Conservation (phyloP, 352 stramenopile genomes). For the Blastocystis sp. region DNA sequence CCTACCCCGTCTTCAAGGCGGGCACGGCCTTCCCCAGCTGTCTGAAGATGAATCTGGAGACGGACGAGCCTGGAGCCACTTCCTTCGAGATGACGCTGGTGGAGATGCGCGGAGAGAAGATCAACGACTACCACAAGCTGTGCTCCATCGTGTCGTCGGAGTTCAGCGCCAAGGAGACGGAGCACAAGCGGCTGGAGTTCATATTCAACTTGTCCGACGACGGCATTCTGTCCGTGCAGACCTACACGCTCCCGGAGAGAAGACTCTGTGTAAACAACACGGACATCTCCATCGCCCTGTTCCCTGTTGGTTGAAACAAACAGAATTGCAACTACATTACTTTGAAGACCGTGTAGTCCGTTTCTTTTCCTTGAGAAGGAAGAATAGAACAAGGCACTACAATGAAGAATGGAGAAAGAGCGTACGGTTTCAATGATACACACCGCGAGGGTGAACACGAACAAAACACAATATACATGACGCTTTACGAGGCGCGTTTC, state of each 20-base stretch:
- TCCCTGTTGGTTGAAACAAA: background rate
- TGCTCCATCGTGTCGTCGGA: background rate
- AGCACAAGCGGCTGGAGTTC: background rate
- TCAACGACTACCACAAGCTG: background rate
- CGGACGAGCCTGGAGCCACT: background rate
- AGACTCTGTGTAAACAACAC: background rate
- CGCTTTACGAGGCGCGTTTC: background rate
- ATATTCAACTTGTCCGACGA: background rate
- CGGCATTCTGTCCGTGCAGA: background rate
- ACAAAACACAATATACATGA: background rate
- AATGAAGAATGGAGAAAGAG: background rate
- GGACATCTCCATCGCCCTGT: background rate
- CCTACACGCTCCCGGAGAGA: conserved; percentile 2
- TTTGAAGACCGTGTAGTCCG: background rate
- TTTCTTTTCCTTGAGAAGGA: background rate
- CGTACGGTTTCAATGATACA: background rate
- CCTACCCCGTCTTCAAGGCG: background rate
- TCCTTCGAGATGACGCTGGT: conserved; percentile 13
- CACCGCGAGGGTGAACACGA: background rate
- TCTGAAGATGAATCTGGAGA: background rate
- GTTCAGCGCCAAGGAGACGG: background rate
- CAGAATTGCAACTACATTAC: background rate
- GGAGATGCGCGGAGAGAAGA: background rate
- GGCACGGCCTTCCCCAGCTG: background rate
- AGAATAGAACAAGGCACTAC: background rate